Percentiles rank a stretch among this genome's conserved stretches.
phyloP scores from a whole-genome alignment of 768 basidiomycete genomes.

The Infundibulicybe gibba region DNA sequence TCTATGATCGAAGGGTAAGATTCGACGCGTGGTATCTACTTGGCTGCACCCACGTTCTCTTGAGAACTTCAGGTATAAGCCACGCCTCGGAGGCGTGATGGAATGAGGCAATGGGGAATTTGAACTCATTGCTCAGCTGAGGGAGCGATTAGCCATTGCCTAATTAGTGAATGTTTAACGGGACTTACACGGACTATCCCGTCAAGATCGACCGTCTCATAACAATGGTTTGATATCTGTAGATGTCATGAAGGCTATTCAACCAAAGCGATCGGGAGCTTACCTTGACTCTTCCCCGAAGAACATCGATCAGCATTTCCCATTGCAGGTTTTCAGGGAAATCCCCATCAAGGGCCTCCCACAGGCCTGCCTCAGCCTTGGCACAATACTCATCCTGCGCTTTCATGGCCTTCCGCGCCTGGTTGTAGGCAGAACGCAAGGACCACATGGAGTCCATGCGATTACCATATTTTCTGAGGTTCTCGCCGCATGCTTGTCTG shows the following conservation, averaged over 20 bases:
- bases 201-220: constrained; percentile 73
- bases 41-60: constrained; percentile 52
- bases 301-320: constrained; percentile 79
- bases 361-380: constrained; percentile 48
- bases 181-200: constrained; percentile 60
- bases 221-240: constrained; percentile 64
- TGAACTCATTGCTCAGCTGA: constrained; percentile 86
- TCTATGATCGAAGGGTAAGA: constrained; percentile 14
- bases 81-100: constrained; percentile 91
- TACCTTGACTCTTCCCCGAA: constrained; percentile 85
- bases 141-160: background rate
- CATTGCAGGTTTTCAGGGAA: constrained; percentile 76
- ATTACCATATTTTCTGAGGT: constrained; percentile 40
- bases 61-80: constrained; percentile 80
- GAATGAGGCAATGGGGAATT: constrained; percentile 78
- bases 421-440: constrained; percentile 74
- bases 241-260: background rate
- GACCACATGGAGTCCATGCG: constrained; percentile 82
- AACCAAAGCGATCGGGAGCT: background rate
- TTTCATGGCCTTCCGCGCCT: constrained; percentile 64
- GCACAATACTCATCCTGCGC: constrained; percentile 72
- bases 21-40: background rate
- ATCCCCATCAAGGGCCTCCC: constrained; percentile 29
- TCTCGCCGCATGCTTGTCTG: constrained; percentile 65
- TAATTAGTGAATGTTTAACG: background rate